Evolutionary conservation across 148 eudicot species (phyloP).

Genomic region (Selenicereus undatus): DNA sequence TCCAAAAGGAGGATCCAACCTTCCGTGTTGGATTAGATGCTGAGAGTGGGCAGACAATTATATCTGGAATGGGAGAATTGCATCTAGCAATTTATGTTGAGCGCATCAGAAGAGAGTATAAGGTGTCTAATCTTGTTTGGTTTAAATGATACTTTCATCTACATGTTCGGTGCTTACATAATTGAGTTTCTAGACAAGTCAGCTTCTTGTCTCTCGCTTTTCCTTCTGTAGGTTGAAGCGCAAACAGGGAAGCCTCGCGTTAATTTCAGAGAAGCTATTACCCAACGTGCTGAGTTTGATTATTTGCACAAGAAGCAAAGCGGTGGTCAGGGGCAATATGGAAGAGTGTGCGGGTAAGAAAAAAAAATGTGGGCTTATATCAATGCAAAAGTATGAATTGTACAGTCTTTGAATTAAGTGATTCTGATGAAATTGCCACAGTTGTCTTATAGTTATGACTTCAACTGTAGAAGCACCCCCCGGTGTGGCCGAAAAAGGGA

Average conservation of each 20-base stretch:
- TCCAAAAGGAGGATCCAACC: slow-evolving; percentile 97
- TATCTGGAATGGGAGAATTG: slow-evolving; percentile 98
- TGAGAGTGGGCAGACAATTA: slow-evolving; percentile 97
- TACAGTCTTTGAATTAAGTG: neutral
- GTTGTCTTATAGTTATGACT: neutral
- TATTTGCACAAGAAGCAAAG: slow-evolving; percentile 95
- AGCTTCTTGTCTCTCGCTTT: slow-evolving; percentile 1
- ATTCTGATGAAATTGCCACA: neutral
- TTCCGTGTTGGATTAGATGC: slow-evolving; percentile 96
- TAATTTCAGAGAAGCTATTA: slow-evolving; percentile 93
- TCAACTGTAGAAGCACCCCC: too few relatives aligned
- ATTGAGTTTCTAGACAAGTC: neutral
- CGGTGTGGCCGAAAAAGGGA: too few relatives aligned
- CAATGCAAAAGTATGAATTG: neutral
- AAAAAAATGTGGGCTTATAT: neutral
- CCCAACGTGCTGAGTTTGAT: slow-evolving; percentile 92
- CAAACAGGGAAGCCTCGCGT: slow-evolving; percentile 96
- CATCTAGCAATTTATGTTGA: slow-evolving; percentile 95
- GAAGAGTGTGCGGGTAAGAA: slow-evolving; percentile 87
- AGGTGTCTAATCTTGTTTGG: slow-evolving; percentile 40
- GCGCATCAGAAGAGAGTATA: slow-evolving; percentile 90
- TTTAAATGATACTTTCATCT: neutral
- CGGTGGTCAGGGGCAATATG: slow-evolving; percentile 98
- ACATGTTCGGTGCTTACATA: neutral
- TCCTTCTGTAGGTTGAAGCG: slow-evolving; percentile 69